These are phyloP conservation scores for Globisporangium recalcitrans DNA, from an alignment of 352 stramenopile genomes.

Conservation along the genomic window DNA sequence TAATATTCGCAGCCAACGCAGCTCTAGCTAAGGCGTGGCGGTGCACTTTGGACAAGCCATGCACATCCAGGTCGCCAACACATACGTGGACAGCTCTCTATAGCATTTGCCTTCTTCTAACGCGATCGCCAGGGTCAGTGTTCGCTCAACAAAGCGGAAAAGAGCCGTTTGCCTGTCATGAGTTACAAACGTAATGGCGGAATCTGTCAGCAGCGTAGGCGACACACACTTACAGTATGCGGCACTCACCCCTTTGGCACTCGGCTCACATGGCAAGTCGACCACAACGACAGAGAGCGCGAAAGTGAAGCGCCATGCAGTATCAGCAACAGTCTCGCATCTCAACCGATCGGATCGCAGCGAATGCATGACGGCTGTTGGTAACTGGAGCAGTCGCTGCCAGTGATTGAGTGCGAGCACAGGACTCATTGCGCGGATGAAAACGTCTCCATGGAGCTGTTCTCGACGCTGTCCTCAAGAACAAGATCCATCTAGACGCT, in stretches of 20 bases:
- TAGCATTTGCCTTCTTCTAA: too few relatives aligned
- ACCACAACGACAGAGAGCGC: not conserved
- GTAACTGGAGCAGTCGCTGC: too few relatives aligned
- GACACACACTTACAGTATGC: not conserved
- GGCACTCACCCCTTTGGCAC: too few relatives aligned
- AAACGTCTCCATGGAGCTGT: not conserved
- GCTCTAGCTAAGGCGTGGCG: too few relatives aligned
- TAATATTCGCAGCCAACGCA: too few relatives aligned
- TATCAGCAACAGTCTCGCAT: not conserved
- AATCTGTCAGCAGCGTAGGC: not conserved
- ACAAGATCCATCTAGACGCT: not conserved
- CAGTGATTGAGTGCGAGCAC: too few relatives aligned
- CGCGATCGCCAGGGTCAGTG: not conserved
- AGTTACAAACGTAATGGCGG: not conserved
- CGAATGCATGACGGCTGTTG: not conserved
- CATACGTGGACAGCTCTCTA: not conserved
- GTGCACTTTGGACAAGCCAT: too few relatives aligned
- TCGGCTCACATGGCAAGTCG: too few relatives aligned
- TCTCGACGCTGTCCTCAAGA: not conserved
- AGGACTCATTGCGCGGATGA: not conserved
- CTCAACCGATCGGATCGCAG: not conserved
- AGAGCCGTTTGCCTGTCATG: not conserved
- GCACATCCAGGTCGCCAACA: too few relatives aligned
- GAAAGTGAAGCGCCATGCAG: not conserved
- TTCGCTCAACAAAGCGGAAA: not conserved